Evolutionary conservation across 345 rosid genomes (phyloP).

Genomic region (Eucalyptus camaldulensis): DNA sequence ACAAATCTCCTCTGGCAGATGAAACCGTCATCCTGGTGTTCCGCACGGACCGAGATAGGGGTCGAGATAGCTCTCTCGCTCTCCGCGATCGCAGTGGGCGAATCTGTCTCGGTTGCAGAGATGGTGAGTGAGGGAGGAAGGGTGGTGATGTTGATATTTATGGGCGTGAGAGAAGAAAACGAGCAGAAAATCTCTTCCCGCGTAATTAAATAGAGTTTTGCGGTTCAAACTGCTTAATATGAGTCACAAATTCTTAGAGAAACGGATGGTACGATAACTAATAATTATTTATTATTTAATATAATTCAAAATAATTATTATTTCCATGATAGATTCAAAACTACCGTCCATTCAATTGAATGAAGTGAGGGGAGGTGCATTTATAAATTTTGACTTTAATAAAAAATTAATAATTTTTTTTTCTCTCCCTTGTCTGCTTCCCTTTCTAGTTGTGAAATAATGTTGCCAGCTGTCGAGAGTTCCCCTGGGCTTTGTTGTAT

Average conservation of each 20-base stretch:
- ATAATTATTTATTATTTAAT: too few relatives aligned
- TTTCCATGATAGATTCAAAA: too few relatives aligned
- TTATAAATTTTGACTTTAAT: not conserved
- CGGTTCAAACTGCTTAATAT: too few relatives aligned
- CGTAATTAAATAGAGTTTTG: too few relatives aligned
- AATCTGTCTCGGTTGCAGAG: not conserved
- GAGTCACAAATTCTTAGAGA: accelerated
- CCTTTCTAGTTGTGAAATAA: not conserved
- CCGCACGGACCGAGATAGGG: not conserved
- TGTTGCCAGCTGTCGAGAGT: not conserved
- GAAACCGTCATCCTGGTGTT: not conserved
- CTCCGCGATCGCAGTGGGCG: not conserved
- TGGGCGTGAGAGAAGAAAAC: not conserved
- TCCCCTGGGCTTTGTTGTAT: not conserved
- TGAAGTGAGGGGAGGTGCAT: not conserved
- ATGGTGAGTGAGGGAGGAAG: not conserved
- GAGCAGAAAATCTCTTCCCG: not conserved
- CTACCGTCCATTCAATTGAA: too few relatives aligned
- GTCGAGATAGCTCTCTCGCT: not conserved
- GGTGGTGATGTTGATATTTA: not conserved
- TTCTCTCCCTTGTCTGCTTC: not conserved
- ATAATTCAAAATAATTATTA: too few relatives aligned
- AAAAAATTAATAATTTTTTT: not conserved
- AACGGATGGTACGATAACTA: accelerated
- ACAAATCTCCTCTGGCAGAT: not conserved